Evolutionary conservation across 176 grass and related monocot genomes (phyloP), one percentile per base, ranked within the genome.

Genomic region (Coix lacrymajobi): DNA sequence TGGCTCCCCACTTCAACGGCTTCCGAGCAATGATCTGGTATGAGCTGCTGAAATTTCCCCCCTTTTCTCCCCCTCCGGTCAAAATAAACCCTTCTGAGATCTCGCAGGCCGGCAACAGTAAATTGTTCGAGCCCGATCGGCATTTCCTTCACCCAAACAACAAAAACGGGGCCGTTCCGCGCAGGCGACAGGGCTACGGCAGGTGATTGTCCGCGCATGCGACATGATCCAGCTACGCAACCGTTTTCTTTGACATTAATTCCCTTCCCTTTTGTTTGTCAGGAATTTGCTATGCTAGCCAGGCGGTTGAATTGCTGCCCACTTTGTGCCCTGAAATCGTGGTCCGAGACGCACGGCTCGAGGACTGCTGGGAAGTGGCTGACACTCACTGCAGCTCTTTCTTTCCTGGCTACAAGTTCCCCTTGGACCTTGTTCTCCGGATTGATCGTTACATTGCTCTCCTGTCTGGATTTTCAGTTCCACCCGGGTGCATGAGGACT

Each of bases 311-410:
- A 22, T 71, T 99, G 74, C 73, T 95, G 76, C 96, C 92, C 0
- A 90, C 89, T 26, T 44, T 97, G 78, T 92, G 44, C 78, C 95
- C 92, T 3, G 93, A 93, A 17, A 84, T 96, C 9, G 65, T 91
- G 2, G 85, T 99, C 44, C 85, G 91, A 40, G 96, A 99, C 60
- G 96, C 93, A 15, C 76, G 93, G 58, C 33, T 93, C 10, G 96
- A 96, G 77, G 96, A 99, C 67, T 92, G 89, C 45, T 99, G 96
- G 96, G 89, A 99, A 85, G 96, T 99, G 56, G 93, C 96, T 5
- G 96, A 99, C 85, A 96, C 96, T 19, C 96, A 96, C 65, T 99
- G 96, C 67, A 85, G 96, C 64, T 95, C 92, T 3, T 99, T 99
- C 83, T 99, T 95, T 64, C 96, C 96, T 2, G 89, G 86, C 17